A percentile compares a stretch with the other conserved stretches of the same genome.
These are phyloP conservation scores for Plenodomus biglobosus DNA, from an alignment of 2,329 filamentous ascomycete genomes.

Conservation along the genomic window DNA sequence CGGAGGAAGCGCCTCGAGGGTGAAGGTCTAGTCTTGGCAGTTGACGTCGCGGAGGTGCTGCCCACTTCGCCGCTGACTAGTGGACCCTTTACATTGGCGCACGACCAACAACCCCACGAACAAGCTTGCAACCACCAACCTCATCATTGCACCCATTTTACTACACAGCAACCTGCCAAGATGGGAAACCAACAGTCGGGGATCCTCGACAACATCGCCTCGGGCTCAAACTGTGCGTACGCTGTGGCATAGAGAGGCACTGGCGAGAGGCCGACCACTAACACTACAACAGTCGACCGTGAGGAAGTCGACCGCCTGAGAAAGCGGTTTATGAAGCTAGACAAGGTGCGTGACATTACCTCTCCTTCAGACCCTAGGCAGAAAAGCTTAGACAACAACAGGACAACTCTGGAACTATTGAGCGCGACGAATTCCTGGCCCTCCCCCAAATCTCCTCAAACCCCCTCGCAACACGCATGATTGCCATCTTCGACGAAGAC, in stretches of 20 bases:
- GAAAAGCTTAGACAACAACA: constrained; percentile 42
- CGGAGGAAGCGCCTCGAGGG: constrained; percentile 8
- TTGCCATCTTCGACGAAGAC: constrained; percentile 98
- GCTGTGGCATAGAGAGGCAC: background rate
- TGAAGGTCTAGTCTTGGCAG: constrained; percentile 26
- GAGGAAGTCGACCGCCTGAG: constrained; percentile 94
- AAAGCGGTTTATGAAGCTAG: constrained; percentile 98
- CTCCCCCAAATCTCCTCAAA: constrained; percentile 98
- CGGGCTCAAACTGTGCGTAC: constrained; percentile 86
- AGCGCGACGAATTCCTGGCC: constrained; percentile 96
- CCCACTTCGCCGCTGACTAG: constrained; percentile 12
- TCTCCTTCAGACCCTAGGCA: too few relatives aligned
- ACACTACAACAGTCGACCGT: constrained; percentile 70
- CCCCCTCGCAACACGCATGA: constrained; percentile 96
- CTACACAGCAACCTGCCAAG: constrained; percentile 24
- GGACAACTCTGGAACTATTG: constrained; percentile 98
- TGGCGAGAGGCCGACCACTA: background rate
- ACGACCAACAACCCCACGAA: constrained; percentile 22
- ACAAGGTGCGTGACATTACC: constrained; percentile 68
- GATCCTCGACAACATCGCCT: constrained; percentile 93
- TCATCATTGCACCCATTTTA: constrained; percentile 14
- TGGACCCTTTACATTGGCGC: constrained; percentile 19
- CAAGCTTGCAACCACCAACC: constrained; percentile 16
- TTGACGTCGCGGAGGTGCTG: constrained; percentile 24
- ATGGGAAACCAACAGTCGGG: constrained; percentile 61